These are phyloP conservation scores for Cyberlindnera euphorbiae DNA, from an alignment of 805 yeast genomes.

Conservation along the genomic window DNA sequence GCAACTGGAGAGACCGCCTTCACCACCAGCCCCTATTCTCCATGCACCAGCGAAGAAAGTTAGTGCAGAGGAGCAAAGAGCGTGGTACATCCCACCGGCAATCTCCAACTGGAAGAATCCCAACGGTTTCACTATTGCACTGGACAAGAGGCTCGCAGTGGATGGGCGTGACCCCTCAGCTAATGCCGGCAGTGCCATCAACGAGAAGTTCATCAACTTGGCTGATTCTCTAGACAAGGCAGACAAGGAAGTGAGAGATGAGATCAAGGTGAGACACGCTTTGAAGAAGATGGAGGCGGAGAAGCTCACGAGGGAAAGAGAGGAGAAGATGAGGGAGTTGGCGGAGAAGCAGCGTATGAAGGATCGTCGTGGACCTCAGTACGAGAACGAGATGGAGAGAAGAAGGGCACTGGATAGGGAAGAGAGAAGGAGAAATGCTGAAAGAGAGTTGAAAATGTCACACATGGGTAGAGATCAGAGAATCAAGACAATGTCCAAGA, in stretches of 20 bases:
- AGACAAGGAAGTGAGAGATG: conserved; percentile 54
- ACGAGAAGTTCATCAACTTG: conserved; percentile 55
- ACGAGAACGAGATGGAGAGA: conserved; percentile 22
- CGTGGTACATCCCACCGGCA: conserved; percentile 88
- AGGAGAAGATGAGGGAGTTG: conserved; percentile 43
- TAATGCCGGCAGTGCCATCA: conserved; percentile 34
- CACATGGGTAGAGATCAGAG: conserved; percentile 42
- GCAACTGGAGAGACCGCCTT: conserved; percentile 64
- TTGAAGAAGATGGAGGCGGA: conserved; percentile 46
- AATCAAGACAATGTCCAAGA: conserved; percentile 37
- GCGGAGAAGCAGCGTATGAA: conserved; percentile 46
- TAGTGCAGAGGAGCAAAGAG: conserved; percentile 66
- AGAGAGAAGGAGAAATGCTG: conserved; percentile 43
- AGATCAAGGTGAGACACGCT: conserved; percentile 45
- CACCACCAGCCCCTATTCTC: conserved; percentile 70
- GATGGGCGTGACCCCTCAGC: conserved; percentile 36
- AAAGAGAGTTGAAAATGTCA: conserved; percentile 39
- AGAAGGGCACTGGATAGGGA: conserved; percentile 36
- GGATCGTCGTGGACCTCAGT: conserved; percentile 15
- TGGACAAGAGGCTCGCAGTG: conserved; percentile 68
- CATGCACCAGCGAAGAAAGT: conserved; percentile 43
- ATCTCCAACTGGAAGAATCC: conserved; percentile 95
- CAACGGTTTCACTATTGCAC: conserved; percentile 76
- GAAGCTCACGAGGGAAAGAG: conserved; percentile 44
- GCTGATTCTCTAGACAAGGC: conserved; percentile 72